Base-by-base conservation (phyloP, 2,329 filamentous ascomycete genomes). In the Pyrenophora tritici-repentis region DNA sequence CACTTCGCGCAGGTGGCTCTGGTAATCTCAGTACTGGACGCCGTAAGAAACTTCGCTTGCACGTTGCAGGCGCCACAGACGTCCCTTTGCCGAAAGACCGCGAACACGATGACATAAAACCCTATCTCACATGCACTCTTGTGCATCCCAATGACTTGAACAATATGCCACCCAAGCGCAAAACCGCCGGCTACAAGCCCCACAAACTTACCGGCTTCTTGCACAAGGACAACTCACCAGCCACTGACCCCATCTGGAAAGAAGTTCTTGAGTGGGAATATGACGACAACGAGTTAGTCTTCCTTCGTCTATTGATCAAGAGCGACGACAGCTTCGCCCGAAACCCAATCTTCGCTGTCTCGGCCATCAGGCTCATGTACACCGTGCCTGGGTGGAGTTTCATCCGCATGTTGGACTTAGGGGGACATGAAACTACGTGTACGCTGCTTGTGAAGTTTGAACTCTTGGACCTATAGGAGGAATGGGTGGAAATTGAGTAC, bases 191-290 rank as follows among this genome's bases (percentile, higher is more conserved):
- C 0, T 88, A 87, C 72, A 83, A 81, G 56, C 83, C 84, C 46
- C 84, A 86, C 65, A 82, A 78, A 54, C 67, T 84, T 0, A 81
- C 79, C 0, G 79, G 86, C 48, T 67, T 73, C 16, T 67, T 86
- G 41, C 83, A 86, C 66, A 74, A 74, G 24, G 82, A 84, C n/a
- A 86, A 84, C 54, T 82, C 85, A 2, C 79, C 80, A 0, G 67
- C 78, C 0, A 86, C 78, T 0, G 84, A 88, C 53, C 86, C 86
- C 0, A 42, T 89, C 6, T 89, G 85, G 85, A 80, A 88, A 57
- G 84, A 88, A 68, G 76, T 74, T 12, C 73, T 89, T 7, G 84
- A 86, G 62, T 89, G 86, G 86, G 83, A 86, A 53, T 88, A 83
- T 60, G 82, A 86, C 5, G 85, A 87, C 48, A 86, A 84, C 58